phyloP scores from a whole-genome alignment of 2,329 filamentous ascomycete species.

The Myriangium duriaei region DNA sequence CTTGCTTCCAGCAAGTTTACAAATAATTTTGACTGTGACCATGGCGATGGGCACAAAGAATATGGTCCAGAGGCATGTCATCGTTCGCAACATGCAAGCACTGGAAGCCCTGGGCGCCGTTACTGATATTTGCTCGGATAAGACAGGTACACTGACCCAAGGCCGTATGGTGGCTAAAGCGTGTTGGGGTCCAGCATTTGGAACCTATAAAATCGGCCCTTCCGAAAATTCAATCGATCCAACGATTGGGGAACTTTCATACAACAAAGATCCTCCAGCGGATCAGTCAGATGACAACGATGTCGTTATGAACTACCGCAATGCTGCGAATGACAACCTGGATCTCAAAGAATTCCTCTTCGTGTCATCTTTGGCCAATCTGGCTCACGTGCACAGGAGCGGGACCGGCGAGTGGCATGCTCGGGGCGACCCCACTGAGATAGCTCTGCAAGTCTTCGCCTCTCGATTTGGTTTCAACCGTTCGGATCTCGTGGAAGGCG shows the following conservation, averaged over 20 bases:
- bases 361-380: constrained; percentile 52
- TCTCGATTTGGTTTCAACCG: constrained; percentile 52
- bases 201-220: constrained; percentile 48
- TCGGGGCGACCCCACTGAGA: constrained; percentile 57
- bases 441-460: constrained; percentile 63
- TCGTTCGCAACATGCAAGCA: constrained; percentile 52
- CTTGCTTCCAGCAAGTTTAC: constrained; percentile 46
- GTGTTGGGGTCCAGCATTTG: constrained; percentile 47
- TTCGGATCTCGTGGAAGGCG: constrained; percentile 37
- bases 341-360: constrained; percentile 37
- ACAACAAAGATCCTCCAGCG: constrained; percentile 11
- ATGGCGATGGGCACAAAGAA: constrained; percentile 47
- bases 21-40: constrained; percentile 27
- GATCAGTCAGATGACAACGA: constrained; percentile 10
- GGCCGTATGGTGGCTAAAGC: constrained; percentile 52
- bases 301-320: constrained; percentile 4
- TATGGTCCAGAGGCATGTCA: constrained; percentile 53
- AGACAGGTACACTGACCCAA: constrained; percentile 48
- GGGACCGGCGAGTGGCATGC: constrained; percentile 48
- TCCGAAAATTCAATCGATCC: constrained; percentile 48
- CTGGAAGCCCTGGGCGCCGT: constrained; percentile 53
- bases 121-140: constrained; percentile 53
- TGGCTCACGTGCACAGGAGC: constrained; percentile 48
- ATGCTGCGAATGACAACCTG: constrained; percentile 7
- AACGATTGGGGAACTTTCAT: constrained; percentile 46